These are phyloP conservation scores for Dioscorea dumetorum DNA, from an alignment of 106 monocot genomes.

Conservation along the genomic window DNA sequence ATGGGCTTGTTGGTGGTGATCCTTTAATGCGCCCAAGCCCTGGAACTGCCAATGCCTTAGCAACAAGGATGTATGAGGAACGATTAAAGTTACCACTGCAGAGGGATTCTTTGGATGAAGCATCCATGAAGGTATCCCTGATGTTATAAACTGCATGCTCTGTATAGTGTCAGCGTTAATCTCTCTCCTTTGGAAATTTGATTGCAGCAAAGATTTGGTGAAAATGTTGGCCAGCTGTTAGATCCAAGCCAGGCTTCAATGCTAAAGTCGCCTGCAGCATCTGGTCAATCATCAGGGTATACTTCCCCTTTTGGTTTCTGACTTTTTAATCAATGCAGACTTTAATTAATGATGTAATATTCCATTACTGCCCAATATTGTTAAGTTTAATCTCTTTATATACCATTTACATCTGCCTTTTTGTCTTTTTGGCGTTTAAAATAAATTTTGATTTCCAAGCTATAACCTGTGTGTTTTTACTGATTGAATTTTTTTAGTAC, in stretches of 20 bases:
- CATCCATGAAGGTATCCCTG: conserved; percentile 60
- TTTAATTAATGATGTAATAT: too few species aligned
- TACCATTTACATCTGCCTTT: too few species aligned
- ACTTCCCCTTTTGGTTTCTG: neutral
- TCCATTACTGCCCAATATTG: too few species aligned
- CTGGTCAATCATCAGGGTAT: conserved; percentile 83
- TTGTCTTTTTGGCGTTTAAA: too few species aligned
- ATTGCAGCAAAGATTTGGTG: conserved; percentile 73
- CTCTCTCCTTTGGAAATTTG: neutral
- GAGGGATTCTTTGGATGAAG: conserved; percentile 65
- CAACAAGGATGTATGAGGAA: conserved; percentile 91
- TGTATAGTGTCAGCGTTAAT: too few species aligned
- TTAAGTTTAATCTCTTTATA: too few species aligned
- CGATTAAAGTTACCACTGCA: conserved; percentile 66
- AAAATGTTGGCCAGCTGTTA: conserved; percentile 52
- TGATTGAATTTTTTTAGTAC: too few species aligned
- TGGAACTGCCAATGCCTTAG: conserved; percentile 82
- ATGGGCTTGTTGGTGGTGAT: conserved; percentile 50
- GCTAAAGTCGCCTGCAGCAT: conserved; percentile 48
- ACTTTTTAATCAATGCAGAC: too few species aligned
- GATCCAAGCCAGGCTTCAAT: conserved; percentile 60
- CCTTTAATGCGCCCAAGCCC: conserved; percentile 57
- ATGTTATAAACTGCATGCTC: too few species aligned
- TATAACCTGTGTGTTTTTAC: too few species aligned
- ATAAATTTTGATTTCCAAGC: too few species aligned